Evolutionary conservation across 1,284 basidiomycete species (phyloP).

Genomic region (Takashimella koratensis): DNA sequence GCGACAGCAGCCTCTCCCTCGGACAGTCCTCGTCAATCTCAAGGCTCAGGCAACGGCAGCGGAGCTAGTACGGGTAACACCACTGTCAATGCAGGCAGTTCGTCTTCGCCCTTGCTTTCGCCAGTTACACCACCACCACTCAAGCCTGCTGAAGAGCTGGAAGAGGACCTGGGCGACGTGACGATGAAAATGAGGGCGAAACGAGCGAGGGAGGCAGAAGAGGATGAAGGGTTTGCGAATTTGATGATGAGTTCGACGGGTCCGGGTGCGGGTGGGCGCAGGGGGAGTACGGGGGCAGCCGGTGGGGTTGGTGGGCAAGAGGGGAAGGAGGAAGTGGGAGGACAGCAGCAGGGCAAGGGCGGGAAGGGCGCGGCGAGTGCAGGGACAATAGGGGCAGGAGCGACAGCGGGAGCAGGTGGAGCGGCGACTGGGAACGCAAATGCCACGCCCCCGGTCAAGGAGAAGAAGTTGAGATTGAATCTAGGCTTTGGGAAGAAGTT

Average conservation of each 20-base stretch:
- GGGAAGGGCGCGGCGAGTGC: background rate
- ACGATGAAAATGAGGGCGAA: slow-evolving; percentile 61
- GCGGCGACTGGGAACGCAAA: background rate
- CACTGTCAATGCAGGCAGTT: background rate
- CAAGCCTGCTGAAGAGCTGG: slow-evolving; percentile 17
- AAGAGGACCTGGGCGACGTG: slow-evolving; percentile 48
- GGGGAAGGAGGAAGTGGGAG: background rate
- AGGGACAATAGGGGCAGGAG: background rate
- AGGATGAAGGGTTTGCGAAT: slow-evolving; percentile 59
- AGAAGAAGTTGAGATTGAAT: slow-evolving; percentile 38
- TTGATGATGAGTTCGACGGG: slow-evolving; percentile 7
- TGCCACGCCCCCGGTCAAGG: slow-evolving; percentile 11
- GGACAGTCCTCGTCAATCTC: no score
- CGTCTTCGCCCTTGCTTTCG: background rate
- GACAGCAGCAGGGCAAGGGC: background rate
- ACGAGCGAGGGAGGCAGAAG: slow-evolving; percentile 62
- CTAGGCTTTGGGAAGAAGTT: slow-evolving; percentile 28
- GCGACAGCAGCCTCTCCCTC: background rate
- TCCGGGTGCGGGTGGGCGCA: slow-evolving; percentile 11
- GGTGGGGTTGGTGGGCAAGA: background rate
- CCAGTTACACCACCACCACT: slow-evolving; percentile 7
- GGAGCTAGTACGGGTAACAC: background rate
- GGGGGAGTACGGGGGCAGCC: background rate
- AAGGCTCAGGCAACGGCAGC: no score
- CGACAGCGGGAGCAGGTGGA: background rate